Percentiles rank a stretch among this genome's conserved stretches.
Evolutionary conservation across 179 eudicot genomes (phyloP).

Genomic region (Silene coronaria): DNA sequence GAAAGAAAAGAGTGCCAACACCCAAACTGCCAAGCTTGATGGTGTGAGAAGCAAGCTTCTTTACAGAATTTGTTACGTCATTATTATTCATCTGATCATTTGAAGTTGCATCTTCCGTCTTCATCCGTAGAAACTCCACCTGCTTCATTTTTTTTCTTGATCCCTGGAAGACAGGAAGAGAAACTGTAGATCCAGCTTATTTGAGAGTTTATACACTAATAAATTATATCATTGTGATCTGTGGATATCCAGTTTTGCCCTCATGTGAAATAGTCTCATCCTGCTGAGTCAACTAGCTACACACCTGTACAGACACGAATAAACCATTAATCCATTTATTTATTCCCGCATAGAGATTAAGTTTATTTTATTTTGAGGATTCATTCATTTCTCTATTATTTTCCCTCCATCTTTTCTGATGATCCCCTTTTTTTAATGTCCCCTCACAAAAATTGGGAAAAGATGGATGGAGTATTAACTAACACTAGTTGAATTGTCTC

Average conservation of each 20-base stretch:
- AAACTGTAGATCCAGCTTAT: background rate
- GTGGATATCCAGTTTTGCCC: background rate
- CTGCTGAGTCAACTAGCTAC: background rate
- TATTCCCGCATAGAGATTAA: background rate
- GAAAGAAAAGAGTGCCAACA: constrained; percentile 61
- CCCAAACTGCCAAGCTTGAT: constrained; percentile 60
- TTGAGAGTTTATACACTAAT: background rate
- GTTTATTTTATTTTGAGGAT: too few relatives aligned
- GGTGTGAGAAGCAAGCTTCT: constrained; percentile 51
- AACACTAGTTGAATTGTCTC: too few relatives aligned
- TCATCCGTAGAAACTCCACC: constrained; percentile 46
- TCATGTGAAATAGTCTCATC: background rate
- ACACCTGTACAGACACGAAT: background rate
- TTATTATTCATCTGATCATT: constrained; percentile 40
- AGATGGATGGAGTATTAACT: too few relatives aligned
- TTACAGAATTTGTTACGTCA: constrained; percentile 46
- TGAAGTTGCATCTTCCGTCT: constrained; percentile 33
- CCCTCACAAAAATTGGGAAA: too few relatives aligned
- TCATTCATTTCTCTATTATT: too few relatives aligned
- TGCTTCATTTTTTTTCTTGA: constrained; percentile 30
- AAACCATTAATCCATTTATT: background rate
- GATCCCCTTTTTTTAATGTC: too few relatives aligned
- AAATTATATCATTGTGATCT: background rate
- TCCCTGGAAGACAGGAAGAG: background rate
- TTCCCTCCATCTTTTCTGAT: too few relatives aligned